Base-by-base conservation (phyloP, 2,329 filamentous ascomycete species). In the Bipolaris gigantea region DNA sequence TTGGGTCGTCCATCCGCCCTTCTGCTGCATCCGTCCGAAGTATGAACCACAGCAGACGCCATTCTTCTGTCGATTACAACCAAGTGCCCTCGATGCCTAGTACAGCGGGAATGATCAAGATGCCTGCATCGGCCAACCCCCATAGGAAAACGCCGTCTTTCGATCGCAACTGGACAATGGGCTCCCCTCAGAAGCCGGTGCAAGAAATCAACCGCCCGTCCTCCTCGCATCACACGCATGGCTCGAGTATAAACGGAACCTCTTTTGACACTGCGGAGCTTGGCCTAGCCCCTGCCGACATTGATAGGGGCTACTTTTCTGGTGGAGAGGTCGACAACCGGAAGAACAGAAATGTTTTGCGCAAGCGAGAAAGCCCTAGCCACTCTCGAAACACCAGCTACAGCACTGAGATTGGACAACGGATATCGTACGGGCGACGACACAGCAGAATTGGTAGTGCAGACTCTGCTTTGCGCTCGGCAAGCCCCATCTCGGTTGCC, bases 271-370 rank as follows among this genome's bases (percentile, higher is more conserved):
- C 47, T 5, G 60, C 62, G 39, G 72, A 73, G 44, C 60, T 55
- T 33, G 71, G 64, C 35, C 55, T 74, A 16, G 46, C 43, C 58
- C 69, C 68, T 30, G 33, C 47, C 2, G 89, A 95, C 56, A 74
- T 90, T 15, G 94, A 97, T 66, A 85, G 91, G 33, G 93, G 92
- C 21, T 97, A 97, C 73, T 96, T 97, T 70, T 97, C 93, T 7
- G 91, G 92, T 3, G 89, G 89, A 15, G 93, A 97, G 67, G 80
- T 86, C 10, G 92, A 97, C 59, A 84, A 84, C 39, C 85, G 88
- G 53, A 86, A 84, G 64, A 75, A 72, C 46, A 84, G 89, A 41
- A 95, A 91, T 69, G 80, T 94, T 42, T 79, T 97, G 60, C 72
- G 74, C 21, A 90, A 90, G 73, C 95, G 94, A 76, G 87, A 89